Evolutionary conservation across 768 basidiomycete species (phyloP).

Genomic region (Lentinula lateritia): DNA sequence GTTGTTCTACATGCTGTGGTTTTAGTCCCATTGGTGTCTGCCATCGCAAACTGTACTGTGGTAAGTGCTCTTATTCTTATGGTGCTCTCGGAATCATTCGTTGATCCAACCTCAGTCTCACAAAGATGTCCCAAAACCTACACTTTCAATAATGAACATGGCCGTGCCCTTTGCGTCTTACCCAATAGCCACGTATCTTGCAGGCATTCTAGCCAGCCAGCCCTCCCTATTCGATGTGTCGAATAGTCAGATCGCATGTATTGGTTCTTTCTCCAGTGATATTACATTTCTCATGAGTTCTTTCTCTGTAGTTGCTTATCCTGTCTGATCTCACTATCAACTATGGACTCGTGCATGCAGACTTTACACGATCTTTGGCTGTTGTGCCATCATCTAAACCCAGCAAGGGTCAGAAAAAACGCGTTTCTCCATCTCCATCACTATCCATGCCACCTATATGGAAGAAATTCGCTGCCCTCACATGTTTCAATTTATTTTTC

Average conservation of each 20-base stretch:
- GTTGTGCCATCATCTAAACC: not conserved
- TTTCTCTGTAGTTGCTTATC: constrained; percentile 12
- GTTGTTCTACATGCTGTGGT: constrained; percentile 51
- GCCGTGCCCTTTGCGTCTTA: not conserved
- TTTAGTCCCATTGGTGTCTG: constrained; percentile 50
- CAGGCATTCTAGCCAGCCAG: constrained; percentile 17
- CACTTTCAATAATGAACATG: not conserved
- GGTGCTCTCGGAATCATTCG: not conserved
- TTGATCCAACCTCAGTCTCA: constrained; percentile 23
- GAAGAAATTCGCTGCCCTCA: constrained; percentile 4
- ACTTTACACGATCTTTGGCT: not conserved
- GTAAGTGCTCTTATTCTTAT: not conserved
- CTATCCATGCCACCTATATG: not conserved
- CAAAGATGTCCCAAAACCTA: constrained; percentile 24
- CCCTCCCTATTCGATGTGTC: constrained; percentile 23
- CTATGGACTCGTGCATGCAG: not conserved
- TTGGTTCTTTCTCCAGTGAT: not conserved
- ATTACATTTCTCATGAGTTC: not conserved
- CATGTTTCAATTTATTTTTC: not conserved
- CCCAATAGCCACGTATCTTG: not conserved
- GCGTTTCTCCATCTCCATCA: not conserved
- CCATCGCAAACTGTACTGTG: constrained; percentile 22
- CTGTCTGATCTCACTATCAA: constrained; percentile 11
- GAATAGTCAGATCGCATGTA: constrained; percentile 36
- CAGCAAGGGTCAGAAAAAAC: not conserved